Evolutionary conservation across 495 filamentous ascomycete species (phyloP), one percentile per base, ranked within the genome.

Genomic region (Ascodesmis nigricans): DNA sequence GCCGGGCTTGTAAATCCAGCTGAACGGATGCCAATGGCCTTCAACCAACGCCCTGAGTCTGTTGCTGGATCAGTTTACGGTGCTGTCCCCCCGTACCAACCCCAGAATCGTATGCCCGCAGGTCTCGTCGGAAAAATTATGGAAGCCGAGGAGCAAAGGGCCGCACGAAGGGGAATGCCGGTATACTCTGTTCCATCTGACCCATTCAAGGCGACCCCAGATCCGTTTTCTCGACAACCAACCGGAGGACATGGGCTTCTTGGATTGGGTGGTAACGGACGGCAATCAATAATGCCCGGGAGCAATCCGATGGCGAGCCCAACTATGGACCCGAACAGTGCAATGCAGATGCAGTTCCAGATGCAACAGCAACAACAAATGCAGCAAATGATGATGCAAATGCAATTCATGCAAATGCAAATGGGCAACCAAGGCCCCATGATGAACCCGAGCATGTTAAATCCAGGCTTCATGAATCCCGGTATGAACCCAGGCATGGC

Each of bases 111-210:
- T 26, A 50, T 42, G n/a, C 63, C 66, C 11, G 79, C 77, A 21
- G 82, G 84, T 14, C 61, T 92, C 18, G 71, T 93, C 13, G 80
- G 79, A n/a, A 78, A 93, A 19, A 95, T 95, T 54, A 77, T 79
- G 27, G 65, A 55, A 24, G 51, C 48, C 7, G 49, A 52, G 35
- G 49, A 52, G 34, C 44, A 49, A 41, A 52, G 52, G 23, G 49
- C 49, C 10, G 44, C 43, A 5, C 42, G 47, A 31, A 49, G 33
- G 28, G 42, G 42, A 8, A 23, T 37, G 24, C n/a, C n/a, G n/a
- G n/a, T n/a, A n/a, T 31, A 31, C 11, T 31, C 29, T 16, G n/a
- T 13, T 9, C 29, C 10, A 9, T 16, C 13, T n/a, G 31, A 15
- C 11, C 1, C 2, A 10, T 10, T 10, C n/a, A n/a, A n/a, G n/a